Conservation (phyloP, 2,329 filamentous ascomycete genomes). For the Arthrobotrys sphaeroides region DNA sequence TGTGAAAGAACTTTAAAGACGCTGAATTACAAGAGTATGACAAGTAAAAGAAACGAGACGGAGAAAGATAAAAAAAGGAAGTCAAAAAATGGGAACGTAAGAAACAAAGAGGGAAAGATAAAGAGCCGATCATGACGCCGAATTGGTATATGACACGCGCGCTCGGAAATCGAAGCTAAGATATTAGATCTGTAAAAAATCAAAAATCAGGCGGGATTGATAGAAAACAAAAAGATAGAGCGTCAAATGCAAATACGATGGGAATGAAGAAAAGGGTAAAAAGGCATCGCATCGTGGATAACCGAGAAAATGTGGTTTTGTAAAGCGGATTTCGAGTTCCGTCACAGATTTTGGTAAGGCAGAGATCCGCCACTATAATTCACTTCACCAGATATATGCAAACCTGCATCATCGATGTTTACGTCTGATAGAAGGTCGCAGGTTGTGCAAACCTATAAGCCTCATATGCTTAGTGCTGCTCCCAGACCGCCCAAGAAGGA, state of each 20-base stretch:
- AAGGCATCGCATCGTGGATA: not conserved
- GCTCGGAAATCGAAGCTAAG: not conserved
- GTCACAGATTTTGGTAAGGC: not conserved
- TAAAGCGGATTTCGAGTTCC: not conserved
- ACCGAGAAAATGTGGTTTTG: not conserved
- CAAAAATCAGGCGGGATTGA: no score
- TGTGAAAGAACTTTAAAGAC: no score
- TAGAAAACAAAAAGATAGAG: no score
- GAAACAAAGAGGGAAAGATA: not conserved
- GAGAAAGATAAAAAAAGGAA: not conserved
- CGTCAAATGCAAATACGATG: not conserved
- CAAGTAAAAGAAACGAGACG: no score
- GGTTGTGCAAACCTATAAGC: no score
- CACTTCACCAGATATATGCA: not conserved
- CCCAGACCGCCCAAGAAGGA: no score
- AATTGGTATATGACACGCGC: not conserved
- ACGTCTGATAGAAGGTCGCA: not conserved
- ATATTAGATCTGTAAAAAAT: not conserved
- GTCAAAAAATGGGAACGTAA: not conserved
- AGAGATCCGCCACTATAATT: not conserved
- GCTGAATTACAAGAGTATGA: no score
- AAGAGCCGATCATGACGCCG: conserved; percentile 9
- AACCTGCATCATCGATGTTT: not conserved
- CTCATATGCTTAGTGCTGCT: no score
- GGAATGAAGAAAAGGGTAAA: not conserved